These are phyloP conservation scores for Ehretia macrophylla DNA, from an alignment of 257 asterid genomes.

Conservation along the genomic window DNA sequence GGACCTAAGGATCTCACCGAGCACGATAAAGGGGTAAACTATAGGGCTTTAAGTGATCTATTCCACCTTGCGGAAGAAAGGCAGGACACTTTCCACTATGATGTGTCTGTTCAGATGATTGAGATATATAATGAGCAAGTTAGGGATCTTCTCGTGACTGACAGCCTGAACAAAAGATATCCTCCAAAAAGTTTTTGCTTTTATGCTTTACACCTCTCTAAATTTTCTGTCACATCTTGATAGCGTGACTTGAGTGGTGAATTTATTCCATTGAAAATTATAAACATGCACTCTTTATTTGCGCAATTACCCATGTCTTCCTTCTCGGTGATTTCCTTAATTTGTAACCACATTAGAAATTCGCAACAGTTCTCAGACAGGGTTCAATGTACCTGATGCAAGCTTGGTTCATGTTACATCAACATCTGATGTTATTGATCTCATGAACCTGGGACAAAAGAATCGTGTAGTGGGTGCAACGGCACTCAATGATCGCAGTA, in stretches of 20 bases:
- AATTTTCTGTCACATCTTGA: neutral
- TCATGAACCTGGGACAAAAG: slow-evolving; percentile 79
- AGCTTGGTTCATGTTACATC: slow-evolving; percentile 38
- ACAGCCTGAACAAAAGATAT: slow-evolving; percentile 85
- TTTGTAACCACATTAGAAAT: slow-evolving; percentile 71
- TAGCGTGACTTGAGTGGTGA: neutral
- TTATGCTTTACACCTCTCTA: neutral
- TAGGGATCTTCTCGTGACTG: slow-evolving; percentile 76
- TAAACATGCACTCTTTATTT: neutral
- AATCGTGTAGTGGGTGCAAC: slow-evolving; percentile 96
- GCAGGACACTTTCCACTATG: slow-evolving; percentile 66
- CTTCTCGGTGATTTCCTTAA: slow-evolving; percentile 36
- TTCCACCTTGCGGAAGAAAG: slow-evolving; percentile 82
- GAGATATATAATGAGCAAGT: slow-evolving; percentile 98
- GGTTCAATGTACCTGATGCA: slow-evolving; percentile 86
- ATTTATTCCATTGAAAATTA: neutral
- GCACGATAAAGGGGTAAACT: slow-evolving; percentile 77
- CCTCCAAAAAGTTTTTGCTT: slow-evolving; percentile 46
- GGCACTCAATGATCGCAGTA: slow-evolving; percentile 97
- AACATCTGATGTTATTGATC: slow-evolving; percentile 66
- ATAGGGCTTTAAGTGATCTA: slow-evolving; percentile 81
- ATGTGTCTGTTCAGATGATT: slow-evolving; percentile 92
- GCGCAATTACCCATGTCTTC: neutral
- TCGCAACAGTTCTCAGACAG: slow-evolving; percentile 87
- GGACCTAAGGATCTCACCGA: slow-evolving; percentile 89